These are phyloP conservation scores for Zygosaccharomyces siamensis DNA, from an alignment of 805 yeast genomes.

Conservation along the genomic window DNA sequence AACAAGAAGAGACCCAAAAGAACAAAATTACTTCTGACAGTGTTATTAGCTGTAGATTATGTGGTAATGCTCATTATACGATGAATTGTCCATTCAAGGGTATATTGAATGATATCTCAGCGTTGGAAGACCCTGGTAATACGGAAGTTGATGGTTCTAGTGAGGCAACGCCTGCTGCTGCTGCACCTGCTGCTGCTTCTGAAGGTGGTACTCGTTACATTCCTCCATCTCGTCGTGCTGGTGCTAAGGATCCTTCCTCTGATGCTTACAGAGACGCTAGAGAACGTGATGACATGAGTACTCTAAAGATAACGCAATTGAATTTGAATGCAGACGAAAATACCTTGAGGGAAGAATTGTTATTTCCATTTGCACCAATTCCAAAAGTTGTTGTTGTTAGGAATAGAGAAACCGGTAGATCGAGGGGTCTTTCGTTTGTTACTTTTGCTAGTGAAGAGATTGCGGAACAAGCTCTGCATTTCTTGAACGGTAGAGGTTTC, in stretches of 20 bases:
- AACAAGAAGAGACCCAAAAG: conserved; percentile 58
- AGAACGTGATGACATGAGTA: conserved; percentile 79
- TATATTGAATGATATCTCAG: conserved; percentile 56
- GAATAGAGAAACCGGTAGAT: conserved; percentile 88
- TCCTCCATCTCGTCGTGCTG: conserved; percentile 52
- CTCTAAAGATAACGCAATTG: conserved; percentile 87
- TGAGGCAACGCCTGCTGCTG: conserved; percentile 29
- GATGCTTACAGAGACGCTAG: conserved; percentile 42
- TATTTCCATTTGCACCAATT: conserved; percentile 59
- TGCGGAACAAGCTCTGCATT: conserved; percentile 75
- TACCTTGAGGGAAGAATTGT: conserved; percentile 66
- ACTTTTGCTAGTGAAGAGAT: conserved; percentile 60
- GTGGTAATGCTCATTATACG: conserved; percentile 93
- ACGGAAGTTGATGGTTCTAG: conserved; percentile 34
- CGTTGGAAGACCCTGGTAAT: conserved; percentile 37
- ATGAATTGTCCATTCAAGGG: conserved; percentile 94
- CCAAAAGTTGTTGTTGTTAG: conserved; percentile 79
- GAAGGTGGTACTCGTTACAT: conserved; percentile 44
- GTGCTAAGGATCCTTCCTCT: conserved; percentile 39
- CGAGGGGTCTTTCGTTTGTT: conserved; percentile 94
- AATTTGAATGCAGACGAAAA: conserved; percentile 81
- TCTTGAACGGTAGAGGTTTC: conserved; percentile 85
- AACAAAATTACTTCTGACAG: conserved; percentile 41
- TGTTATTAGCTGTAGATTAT: conserved; percentile 71
- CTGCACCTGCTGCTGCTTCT: conserved; percentile 32